phyloP scores from a whole-genome alignment of 306 rosid genomes.

The Gleditsia sinensis region DNA sequence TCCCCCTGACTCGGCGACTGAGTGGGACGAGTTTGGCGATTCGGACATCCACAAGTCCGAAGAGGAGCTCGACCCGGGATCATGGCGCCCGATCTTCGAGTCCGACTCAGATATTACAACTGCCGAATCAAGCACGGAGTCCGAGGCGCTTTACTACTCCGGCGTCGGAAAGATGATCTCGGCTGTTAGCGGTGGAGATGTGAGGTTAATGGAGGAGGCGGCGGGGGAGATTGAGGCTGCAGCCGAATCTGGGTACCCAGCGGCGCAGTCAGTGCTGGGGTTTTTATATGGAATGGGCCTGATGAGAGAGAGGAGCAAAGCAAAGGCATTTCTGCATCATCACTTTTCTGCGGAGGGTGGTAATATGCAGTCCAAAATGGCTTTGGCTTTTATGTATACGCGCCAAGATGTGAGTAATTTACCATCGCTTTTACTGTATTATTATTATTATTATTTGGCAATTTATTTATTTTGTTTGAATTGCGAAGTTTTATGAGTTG shows the following conservation, averaged over 20 bases:
- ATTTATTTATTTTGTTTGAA: background rate
- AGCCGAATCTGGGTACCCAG: conserved; percentile 52
- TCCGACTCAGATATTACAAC: conserved; percentile 42
- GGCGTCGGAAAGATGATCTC: conserved; percentile 54
- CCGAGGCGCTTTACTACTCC: conserved; percentile 57
- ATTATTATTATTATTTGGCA: too few species aligned
- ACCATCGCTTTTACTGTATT: background rate
- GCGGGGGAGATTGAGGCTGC: conserved; percentile 63
- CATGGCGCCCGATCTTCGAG: conserved; percentile 93
- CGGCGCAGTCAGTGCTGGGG: conserved; percentile 79
- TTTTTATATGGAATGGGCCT: conserved; percentile 73
- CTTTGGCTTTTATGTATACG: conserved; percentile 78
- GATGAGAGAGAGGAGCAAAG: conserved; percentile 67
- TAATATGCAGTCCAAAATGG: conserved; percentile 92
- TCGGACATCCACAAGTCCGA: conserved; percentile 62
- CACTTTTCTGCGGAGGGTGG: conserved; percentile 75
- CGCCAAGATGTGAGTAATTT: conserved; percentile 79
- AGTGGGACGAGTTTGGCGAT: conserved; percentile 90
- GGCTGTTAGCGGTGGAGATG: conserved; percentile 59
- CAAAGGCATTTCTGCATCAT: conserved; percentile 70
- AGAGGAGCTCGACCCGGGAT: conserved; percentile 85
- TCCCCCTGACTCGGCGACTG: conserved; percentile 55
- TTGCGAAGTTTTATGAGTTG: background rate
- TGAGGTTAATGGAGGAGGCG: conserved; percentile 59
- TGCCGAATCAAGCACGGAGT: conserved; percentile 28